Conservation (phyloP, 2,329 filamentous ascomycete genomes). For the Talaromyces atroroseus region DNA sequence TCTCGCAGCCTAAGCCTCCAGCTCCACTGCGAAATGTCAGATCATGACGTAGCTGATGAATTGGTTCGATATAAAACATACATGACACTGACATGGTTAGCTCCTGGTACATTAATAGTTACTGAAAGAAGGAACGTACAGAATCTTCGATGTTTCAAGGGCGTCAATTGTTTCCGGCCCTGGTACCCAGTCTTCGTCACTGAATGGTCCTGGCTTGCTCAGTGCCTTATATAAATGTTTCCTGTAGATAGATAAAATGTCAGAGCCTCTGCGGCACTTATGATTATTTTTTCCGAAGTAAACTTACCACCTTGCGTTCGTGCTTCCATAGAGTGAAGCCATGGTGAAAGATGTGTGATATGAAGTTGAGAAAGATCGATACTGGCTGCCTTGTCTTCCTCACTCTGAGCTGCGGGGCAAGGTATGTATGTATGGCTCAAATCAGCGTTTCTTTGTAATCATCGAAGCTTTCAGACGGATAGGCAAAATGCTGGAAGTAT, state of each 20-base stretch:
- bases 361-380: background rate
- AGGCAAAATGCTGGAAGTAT: background rate
- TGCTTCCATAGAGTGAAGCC: slow-evolving; percentile 8
- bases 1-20: slow-evolving; percentile 90
- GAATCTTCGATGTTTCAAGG: slow-evolving; percentile 66
- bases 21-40: slow-evolving; percentile 64
- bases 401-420: background rate
- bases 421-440: background rate
- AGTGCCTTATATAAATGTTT: slow-evolving; percentile 78
- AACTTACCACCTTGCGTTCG: slow-evolving; percentile 24
- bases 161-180: slow-evolving; percentile 49
- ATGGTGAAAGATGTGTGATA: slow-evolving; percentile 2
- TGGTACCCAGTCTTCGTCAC: slow-evolving; percentile 57
- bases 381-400: background rate
- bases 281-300: background rate
- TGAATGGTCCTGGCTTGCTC: slow-evolving; percentile 72
- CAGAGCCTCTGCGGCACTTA: background rate
- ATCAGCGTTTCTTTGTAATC: background rate
- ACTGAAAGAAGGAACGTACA: slow-evolving; percentile 52
- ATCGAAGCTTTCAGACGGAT: background rate
- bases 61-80: slow-evolving; percentile 27
- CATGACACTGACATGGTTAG: slow-evolving; percentile 46
- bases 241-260: slow-evolving; percentile 46
- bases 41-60: slow-evolving; percentile 1
- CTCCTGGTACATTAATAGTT: slow-evolving; percentile 5